phyloP scores from a whole-genome alignment of 345 rosid genomes.

The Limnanthes douglasii region DNA sequence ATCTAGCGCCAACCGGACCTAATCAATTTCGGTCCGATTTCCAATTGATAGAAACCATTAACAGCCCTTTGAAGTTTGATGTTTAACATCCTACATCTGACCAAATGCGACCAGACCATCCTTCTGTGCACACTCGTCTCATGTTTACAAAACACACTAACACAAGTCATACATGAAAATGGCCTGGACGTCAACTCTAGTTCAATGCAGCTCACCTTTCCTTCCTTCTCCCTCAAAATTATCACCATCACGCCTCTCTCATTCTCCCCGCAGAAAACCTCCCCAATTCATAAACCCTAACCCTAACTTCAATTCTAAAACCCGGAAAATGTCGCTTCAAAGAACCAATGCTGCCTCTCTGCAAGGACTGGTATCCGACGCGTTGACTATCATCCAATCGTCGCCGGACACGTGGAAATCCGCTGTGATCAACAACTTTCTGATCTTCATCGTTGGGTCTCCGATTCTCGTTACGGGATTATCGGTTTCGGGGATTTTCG shows the following conservation, averaged over 20 bases:
- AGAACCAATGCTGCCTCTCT: conserved; percentile 20
- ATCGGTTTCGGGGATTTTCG: conserved; percentile 56
- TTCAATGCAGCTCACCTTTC: no score
- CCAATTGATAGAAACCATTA: no score
- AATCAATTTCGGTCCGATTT: no score
- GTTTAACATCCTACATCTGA: no score
- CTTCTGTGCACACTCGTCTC: no score
- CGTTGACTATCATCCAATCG: conserved; percentile 37
- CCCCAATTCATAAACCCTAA: conserved; percentile 3
- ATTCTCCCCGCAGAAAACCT: conserved; percentile 9
- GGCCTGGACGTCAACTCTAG: conserved; percentile 26
- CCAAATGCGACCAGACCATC: no score
- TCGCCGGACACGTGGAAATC: conserved; percentile 74
- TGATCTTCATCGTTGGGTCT: conserved; percentile 61
- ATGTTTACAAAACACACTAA: no score
- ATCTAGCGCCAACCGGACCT: no score
- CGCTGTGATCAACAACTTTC: conserved; percentile 54
- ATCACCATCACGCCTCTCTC: conserved; percentile 9
- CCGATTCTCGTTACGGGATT: conserved; percentile 75
- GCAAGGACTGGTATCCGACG: conserved; percentile 30
- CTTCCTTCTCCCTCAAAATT: conserved; percentile 11
- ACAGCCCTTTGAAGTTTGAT: no score
- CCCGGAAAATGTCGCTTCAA: conserved; percentile 15
- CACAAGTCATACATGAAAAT: no score
- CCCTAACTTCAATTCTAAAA: conserved; percentile 1